A percentile compares a stretch with the other conserved stretches of the same genome.
phyloP scores from a whole-genome alignment of 1,139 yeast species.

The Blastobotrys aristatus region DNA sequence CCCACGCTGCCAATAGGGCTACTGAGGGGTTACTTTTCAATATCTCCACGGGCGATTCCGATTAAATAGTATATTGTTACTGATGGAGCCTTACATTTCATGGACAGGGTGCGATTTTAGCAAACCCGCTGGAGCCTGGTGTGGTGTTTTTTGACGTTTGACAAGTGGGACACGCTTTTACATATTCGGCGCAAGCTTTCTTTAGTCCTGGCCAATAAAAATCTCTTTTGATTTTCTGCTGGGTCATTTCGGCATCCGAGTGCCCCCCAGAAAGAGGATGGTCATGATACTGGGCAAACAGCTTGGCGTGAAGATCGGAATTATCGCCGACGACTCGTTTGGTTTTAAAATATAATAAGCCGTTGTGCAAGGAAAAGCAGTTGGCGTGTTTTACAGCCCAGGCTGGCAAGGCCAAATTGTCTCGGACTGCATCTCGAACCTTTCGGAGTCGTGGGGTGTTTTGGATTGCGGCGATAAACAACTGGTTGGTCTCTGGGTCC shows the following conservation, averaged over 20 bases:
- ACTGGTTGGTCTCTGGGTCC: too few relatives aligned
- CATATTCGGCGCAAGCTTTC: background rate
- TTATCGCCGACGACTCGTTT: background rate
- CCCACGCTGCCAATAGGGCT: too few relatives aligned
- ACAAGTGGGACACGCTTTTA: background rate
- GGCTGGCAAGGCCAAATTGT: too few relatives aligned
- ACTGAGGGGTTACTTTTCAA: too few relatives aligned
- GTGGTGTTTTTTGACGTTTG: background rate
- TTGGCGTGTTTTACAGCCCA: too few relatives aligned
- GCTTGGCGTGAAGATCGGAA: background rate
- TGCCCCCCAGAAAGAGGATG: background rate
- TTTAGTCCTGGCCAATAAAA: background rate
- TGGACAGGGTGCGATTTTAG: conserved; percentile 3
- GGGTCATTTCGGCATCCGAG: background rate
- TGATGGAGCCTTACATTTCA: too few relatives aligned
- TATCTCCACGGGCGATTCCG: too few relatives aligned
- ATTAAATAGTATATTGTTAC: too few relatives aligned
- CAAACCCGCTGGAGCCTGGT: background rate
- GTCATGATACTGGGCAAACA: background rate
- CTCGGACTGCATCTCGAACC: too few relatives aligned
- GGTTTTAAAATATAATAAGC: background rate
- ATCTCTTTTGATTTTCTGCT: background rate
- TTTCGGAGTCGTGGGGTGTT: too few relatives aligned
- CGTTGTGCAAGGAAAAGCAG: too few relatives aligned
- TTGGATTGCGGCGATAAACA: too few relatives aligned